Conservation (phyloP, 495 filamentous ascomycete species). For the Glonium stellatum region DNA sequence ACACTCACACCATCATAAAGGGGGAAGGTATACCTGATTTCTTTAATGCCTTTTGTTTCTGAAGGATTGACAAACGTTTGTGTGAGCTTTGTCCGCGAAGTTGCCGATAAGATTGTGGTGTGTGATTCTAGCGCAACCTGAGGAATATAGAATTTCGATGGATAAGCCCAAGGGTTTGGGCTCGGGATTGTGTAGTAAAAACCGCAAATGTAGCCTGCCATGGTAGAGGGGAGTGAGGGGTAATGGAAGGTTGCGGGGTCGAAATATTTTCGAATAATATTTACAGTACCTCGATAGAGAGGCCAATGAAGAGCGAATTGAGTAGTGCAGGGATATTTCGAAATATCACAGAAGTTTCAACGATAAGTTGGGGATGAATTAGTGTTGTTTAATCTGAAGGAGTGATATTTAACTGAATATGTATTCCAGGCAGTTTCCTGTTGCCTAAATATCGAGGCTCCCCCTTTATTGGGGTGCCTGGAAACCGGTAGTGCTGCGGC, state of each 20-base stretch:
- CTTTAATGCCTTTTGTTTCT: slow-evolving; percentile 36
- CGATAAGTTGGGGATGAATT: no score
- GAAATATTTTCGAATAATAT: not conserved
- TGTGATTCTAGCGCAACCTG: slow-evolving; percentile 45
- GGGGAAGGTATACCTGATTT: slow-evolving; percentile 58
- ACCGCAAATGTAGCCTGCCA: slow-evolving; percentile 9
- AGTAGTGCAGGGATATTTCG: not conserved
- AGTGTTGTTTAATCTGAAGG: no score
- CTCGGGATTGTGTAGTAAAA: slow-evolving; percentile 8
- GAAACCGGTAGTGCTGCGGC: no score
- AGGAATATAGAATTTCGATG: slow-evolving; percentile 42
- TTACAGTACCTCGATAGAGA: not conserved
- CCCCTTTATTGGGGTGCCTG: no score
- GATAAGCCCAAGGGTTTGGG: not conserved
- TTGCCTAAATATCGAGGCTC: no score
- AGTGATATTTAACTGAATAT: no score
- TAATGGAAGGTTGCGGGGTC: not conserved
- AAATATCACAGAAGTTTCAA: no score
- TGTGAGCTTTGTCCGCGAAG: slow-evolving; percentile 50
- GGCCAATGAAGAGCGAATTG: not conserved
- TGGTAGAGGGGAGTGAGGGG: not conserved
- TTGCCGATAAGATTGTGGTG: slow-evolving; percentile 46
- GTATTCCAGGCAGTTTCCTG: no score
- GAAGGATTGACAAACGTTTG: slow-evolving; percentile 56
- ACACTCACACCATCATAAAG: slow-evolving; percentile 62